Base-by-base conservation (phyloP, 2,329 filamentous ascomycete genomes). In the Scytalidium lignicola region DNA sequence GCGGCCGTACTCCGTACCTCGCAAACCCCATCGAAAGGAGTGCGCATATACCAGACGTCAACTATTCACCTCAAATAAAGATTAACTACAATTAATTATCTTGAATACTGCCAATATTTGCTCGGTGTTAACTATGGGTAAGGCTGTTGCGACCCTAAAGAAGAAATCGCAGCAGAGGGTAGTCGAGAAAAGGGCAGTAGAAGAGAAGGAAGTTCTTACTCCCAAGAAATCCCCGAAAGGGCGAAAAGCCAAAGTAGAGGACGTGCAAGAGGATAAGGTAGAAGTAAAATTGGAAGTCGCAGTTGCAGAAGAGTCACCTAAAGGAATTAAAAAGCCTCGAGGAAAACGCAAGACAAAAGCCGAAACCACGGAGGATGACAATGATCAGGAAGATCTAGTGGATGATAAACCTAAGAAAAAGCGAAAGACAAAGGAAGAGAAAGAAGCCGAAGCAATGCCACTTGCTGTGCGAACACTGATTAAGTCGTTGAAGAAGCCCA, bases 401-500 rank as follows among this genome's bases (percentile, higher is more conserved):
- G 54, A 55, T n/a, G 43, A 49, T 5, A 61, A 62, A 39, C 41
- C 41, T 3, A 59, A 53, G 21, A 66, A 66, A 44, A 79, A 78
- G 60, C 67, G 72, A 13, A 82, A 79, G 62, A 75, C 74, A 37
- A 78, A 81, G 56, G 74, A 78, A 57, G 76, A 80, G 51, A 78
- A 80, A 54, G 70, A 74, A 48, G 70, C 73, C 45, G 74, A 75
- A 55, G 69, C 71, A 9, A 80, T 82, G 74, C 83, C 88, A 0
- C 67, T 96, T 1, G 85, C 83, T 18, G 71, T 75, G 21, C 79
- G 93, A 29, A 91, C 90, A 1, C 69, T 76, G 3, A 67, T 83
- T 23, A 58, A 68, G 12, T 80, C 82, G 1, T 73, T 92, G 53
- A 84, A 85, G 65, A 78, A 75, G 64, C 68, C 74, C 12, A 87